Base-by-base conservation (phyloP, 345 rosid species). In the Hibiscus tridactylites region DNA sequence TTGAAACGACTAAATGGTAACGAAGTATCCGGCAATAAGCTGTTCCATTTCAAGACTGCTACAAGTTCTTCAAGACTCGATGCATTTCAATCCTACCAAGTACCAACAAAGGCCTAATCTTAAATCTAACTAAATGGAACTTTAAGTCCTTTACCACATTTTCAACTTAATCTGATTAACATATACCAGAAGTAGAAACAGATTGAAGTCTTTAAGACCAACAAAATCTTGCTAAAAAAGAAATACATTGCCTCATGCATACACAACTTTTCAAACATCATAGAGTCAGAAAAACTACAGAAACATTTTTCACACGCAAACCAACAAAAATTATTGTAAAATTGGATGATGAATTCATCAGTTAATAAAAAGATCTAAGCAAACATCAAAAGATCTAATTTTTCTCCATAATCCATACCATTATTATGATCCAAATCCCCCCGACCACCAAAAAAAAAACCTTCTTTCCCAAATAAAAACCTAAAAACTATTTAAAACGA, bases 361-460 rank as follows among this genome's bases (percentile, higher is more conserved):
- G 42, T 29, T n/a, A 50, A 68, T 29, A 68, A n/a, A 68, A 50
- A 16, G 44, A 68, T 28, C 24, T 3, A 68, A 68, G 16, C 11
- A 68, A 44, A 37, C 44, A 7, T 29, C 42, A 68, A 68, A 68
- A 68, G 46, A 29, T 68, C 26, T 29, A 44, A 68, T 29, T 68
- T 37, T 68, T 68, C 71, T 68, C 59, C 59, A 68, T 29, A 10
- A 49, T 28, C 9, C 13, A 67, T 29, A 28, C 58, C 3, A 67
- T 28, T 67, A 47, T 26, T 47, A 28, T 6, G 21, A 2, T 65
- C 69, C 69, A 65, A 65, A 35, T 62, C 21, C 21, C 42, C 9
- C 1, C 42, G 1, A 37, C 42, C 42, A 6, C 42, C 4, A 5
- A 0, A 13, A 49, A 65, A 65, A n/a, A 33, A 62, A 6, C 13